Evolutionary conservation across 148 eudicot genomes (phyloP), one percentile per base, ranked within the genome.

Genomic region (Vaccinium vitisidaea): DNA sequence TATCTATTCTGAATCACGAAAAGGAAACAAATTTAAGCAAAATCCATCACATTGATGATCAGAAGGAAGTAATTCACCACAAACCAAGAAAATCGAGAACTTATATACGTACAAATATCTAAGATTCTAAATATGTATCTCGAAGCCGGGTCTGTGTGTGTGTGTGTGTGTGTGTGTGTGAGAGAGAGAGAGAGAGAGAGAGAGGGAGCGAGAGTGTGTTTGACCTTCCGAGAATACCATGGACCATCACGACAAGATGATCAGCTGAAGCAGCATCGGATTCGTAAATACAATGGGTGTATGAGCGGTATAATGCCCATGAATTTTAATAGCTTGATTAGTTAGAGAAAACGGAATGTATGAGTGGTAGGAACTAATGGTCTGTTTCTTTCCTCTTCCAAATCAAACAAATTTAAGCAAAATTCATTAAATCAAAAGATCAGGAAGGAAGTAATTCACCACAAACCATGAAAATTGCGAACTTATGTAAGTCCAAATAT

Each of bases 151-250:
- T 10, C 14, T 5, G 13, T 2, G 46, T 5, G 46, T 43, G 46
- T 43, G 46, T 43, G 46, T 43, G 46, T 43, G 46, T 43, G 46
- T 43, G 46, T 43, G 43, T 2, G 43, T 2, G 43, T 2, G 43
- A 2, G 43, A 2, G 43, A 39, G 43, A 39, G 43, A 39, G 43
- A 39, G 43, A 39, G 43, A 39, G 46, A 43, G 46, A 43, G 46
- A 43, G 46, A 43, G 46, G 0, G 6, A 5, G 46, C 0, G 6
- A 43, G 46, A 43, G 6, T 0, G 67, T 21, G 67, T 69, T 30
- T 69, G 18, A 27, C 74, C 74, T 69, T 74, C 77, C 77, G 11
- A 74, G 50, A 74, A 74, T 74, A 16, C 77, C 77, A n/a, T 74
- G 50, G 23, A 74, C 77, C 23, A 74, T 39, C n/a, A 74, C 50